Base-by-base conservation (phyloP, 176 grass and related monocot genomes). In the Paspalum vaginatum region DNA sequence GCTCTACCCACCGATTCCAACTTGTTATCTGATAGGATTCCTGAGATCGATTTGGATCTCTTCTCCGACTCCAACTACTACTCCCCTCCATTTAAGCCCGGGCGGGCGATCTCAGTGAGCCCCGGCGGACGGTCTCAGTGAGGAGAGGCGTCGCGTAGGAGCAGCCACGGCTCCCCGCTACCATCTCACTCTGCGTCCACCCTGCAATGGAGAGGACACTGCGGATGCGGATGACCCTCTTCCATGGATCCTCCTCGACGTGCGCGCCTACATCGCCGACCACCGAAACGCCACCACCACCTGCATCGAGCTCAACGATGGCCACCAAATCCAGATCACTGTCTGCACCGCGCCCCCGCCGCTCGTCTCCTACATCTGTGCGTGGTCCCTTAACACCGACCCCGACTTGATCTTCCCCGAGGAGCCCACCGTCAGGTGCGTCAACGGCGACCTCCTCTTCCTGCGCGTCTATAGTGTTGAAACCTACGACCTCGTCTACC, bases 221-320 rank as follows among this genome's bases (percentile, higher is more conserved):
- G n/a, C n/a, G n/a, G n/a, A n/a, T n/a, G n/a, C n/a, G n/a, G n/a
- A n/a, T n/a, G n/a, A n/a, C n/a, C n/a, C n/a, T n/a, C n/a, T n/a
- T n/a, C n/a, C n/a, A n/a, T 72, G 68, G 69, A 17, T 72, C 9
- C 26, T 72, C 69, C 46, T 72, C 8, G 69, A 72, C 69, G 0
- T 72, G 8, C 1, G 4, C 46, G 15, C 47, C 24, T 52, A 72
- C 69, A 52, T 72, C 47, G 47, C 47, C 69, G 69, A 72, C 25
- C 69, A 25, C 46, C 12, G 7, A 0, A 72, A 72, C 69, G 15
- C 69, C 48, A 72, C 69, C 69, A 18, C 70, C 26, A 49, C 48
- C 11, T 6, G 0, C 13, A 8, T 20, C 54, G 8, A 4, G 54
- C 59, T 58, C 40, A 61, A 55, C n/a, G 2, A 58, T 20, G 38